Base-by-base conservation (phyloP, 331 rosid species). In the Telfairia occidentalis region DNA sequence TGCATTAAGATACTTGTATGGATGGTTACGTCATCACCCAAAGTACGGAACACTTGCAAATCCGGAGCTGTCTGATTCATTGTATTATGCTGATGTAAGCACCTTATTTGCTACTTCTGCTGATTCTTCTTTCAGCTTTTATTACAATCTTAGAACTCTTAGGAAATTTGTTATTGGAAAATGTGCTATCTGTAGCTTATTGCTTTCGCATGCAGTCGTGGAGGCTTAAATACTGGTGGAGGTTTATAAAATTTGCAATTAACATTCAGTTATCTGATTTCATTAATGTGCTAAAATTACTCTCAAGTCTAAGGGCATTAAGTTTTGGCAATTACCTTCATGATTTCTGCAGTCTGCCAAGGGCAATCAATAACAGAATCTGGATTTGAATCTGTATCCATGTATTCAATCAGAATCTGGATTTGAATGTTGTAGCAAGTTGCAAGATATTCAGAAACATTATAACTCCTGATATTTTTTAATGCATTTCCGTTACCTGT, bases 11-110 rank as follows among this genome's bases (percentile, higher is more conserved):
- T 95, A 92, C 81, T 86, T 95, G 63, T 85, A 82, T 82, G 97
- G 97, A 76, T 95, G 97, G 97, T 74, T 95, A 78, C 88, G 86
- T 12, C 79, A 95, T 84, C 99, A 95, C 82, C 87, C 91, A 37
- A 90, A 86, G 83, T 90, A 91, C 73, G 97, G 99, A 77, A 80
- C 86, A 10, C 92, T 95, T 77, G 89, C 93, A 73, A 78, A 80
- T 0, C 97, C 96, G 15, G 96, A 89, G 84, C 75, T 86, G 79
- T 38, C 96, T 4, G 96, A 87, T 82, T 87, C 99, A 43, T 78
- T 90, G 82, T 95, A 81, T 78, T 85, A 86, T 86, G 92, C 92
- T 78, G 99, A 95, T 87, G 99, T 95, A 79, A 85, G 99, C 88
- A 77, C 57, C 74, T 26, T 66, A 34, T n/a, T 54, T 76, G 78